Evolutionary conservation across 805 yeast species (phyloP).

Genomic region (Schwanniomyces polymorphus): DNA sequence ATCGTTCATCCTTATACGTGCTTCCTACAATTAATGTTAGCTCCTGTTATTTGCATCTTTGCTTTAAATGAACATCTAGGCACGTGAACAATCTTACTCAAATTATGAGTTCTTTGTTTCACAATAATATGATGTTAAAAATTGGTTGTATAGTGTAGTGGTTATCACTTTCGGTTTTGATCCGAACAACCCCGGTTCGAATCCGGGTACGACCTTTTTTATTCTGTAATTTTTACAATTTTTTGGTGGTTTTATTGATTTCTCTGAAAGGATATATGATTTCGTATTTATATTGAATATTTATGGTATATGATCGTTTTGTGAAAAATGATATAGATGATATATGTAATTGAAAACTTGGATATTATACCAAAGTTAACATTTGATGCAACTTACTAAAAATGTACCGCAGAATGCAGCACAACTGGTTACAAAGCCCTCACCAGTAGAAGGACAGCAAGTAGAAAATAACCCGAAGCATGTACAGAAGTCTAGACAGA

Average conservation of each 20-base stretch:
- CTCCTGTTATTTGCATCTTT: too few species aligned
- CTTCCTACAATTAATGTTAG: too few species aligned
- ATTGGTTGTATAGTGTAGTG: constrained; percentile 67
- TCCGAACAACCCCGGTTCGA: constrained; percentile 84
- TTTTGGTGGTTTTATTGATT: background rate
- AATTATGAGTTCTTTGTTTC: too few species aligned
- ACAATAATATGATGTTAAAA: background rate
- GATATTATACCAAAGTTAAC: background rate
- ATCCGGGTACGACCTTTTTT: constrained; percentile 73
- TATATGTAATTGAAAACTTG: too few species aligned
- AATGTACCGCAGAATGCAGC: constrained; percentile 40
- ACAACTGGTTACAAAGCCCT: constrained; percentile 36
- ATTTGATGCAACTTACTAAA: background rate
- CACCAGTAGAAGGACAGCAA: constrained; percentile 43
- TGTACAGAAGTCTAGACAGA: constrained; percentile 33
- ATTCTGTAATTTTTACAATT: background rate
- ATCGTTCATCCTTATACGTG: too few species aligned
- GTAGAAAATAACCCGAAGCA: constrained; percentile 42
- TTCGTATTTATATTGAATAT: too few species aligned
- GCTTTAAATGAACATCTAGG: too few species aligned
- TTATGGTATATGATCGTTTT: background rate
- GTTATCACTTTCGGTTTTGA: constrained; percentile 81
- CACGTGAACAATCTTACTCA: too few species aligned
- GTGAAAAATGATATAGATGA: background rate
- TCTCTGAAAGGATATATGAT: background rate